Conservation (phyloP, 257 asterid genomes). For the Nicotiana otophora region DNA sequence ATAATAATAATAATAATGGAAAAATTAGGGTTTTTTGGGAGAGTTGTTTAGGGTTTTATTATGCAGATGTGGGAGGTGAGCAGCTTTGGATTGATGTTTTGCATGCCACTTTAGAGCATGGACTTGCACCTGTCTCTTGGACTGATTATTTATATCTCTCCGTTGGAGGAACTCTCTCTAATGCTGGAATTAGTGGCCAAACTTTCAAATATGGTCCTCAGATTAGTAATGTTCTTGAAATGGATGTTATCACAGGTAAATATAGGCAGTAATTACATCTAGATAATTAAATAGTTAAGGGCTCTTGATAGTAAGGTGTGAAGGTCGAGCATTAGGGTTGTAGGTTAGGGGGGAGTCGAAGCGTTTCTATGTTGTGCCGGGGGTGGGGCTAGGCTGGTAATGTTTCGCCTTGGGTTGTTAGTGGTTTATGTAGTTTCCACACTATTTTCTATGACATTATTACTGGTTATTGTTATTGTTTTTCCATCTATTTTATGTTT, state of each 20-base stretch:
- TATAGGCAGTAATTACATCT: too few species aligned
- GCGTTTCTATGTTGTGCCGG: too few species aligned
- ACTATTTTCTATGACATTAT: too few species aligned
- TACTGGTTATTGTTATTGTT: too few species aligned
- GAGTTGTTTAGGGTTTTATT: slow-evolving; percentile 26
- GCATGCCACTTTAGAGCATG: slow-evolving; percentile 26
- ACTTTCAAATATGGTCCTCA: slow-evolving; percentile 64
- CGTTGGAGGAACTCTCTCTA: slow-evolving; percentile 77
- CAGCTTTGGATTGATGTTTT: slow-evolving; percentile 61
- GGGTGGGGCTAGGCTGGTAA: too few species aligned
- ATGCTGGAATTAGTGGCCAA: slow-evolving; percentile 72
- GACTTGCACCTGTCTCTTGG: slow-evolving; percentile 56
- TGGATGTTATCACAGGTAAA: slow-evolving; percentile 63
- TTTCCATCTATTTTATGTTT: too few species aligned
- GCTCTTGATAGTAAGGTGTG: too few species aligned
- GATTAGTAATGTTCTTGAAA: slow-evolving; percentile 53
- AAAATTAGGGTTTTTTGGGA: slow-evolving; percentile 40
- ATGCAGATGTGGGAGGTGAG: slow-evolving; percentile 68
- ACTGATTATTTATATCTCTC: slow-evolving; percentile 57
- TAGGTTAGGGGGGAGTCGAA: too few species aligned
- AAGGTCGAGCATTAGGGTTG: too few species aligned
- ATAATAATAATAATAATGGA: background rate
- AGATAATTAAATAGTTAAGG: too few species aligned
- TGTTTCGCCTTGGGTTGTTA: too few species aligned
- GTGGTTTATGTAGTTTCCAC: too few species aligned